Evolutionary conservation across 2,329 filamentous ascomycete genomes (phyloP), one percentile per base, ranked within the genome.

Genomic region (Conoideocrella luteorostrata): DNA sequence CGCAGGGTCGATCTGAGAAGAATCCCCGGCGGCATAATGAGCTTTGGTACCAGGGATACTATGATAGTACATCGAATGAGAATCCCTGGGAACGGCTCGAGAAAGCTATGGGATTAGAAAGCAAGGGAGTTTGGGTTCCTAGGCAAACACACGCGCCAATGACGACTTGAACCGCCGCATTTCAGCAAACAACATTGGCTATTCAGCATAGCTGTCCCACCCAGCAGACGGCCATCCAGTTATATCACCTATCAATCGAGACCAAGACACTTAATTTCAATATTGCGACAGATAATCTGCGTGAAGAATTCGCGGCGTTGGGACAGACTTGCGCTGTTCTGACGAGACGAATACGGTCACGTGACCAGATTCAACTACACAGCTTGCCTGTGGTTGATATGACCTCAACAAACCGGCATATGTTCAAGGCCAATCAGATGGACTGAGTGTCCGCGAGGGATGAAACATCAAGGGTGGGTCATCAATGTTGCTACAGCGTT

Each of bases 81-180:
- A 87, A 90, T 57, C 86, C 86, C 0, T 90, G 86, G 86, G 75
- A 71, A 40, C 60, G 57, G 7, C 61, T 83, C 17, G 79, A 83
- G 59, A 63, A 65, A 52, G 52, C 59, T 6, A 60, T 60, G 20
- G 70, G 71, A 0, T 50, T 82, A 37, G 51, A 62, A 30, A 47
- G 71, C 2, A 57, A 57, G 12, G 75, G 72, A 3, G 56, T 51
- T 1, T 82, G 76, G 77, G 49, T 73, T 12, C 22, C 50, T 5
- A 34, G 41, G 13, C 52, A 47, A 24, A 15, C 23, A 20, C n/a
- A 33, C 3, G 7, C 35, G 24, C n/a, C 10, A 5, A 7, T 21
- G 18, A 21, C 21, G 12, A 39, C 28, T 24, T 46, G 35, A 43
- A n/a, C 7, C 4, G 28, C n/a, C n/a, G n/a, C n/a, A n/a, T n/a